A percentile compares a stretch with the other conserved stretches of the same genome.
These are phyloP conservation scores for Russula ochroleuca DNA, from an alignment of 768 basidiomycete genomes.

Conservation along the genomic window DNA sequence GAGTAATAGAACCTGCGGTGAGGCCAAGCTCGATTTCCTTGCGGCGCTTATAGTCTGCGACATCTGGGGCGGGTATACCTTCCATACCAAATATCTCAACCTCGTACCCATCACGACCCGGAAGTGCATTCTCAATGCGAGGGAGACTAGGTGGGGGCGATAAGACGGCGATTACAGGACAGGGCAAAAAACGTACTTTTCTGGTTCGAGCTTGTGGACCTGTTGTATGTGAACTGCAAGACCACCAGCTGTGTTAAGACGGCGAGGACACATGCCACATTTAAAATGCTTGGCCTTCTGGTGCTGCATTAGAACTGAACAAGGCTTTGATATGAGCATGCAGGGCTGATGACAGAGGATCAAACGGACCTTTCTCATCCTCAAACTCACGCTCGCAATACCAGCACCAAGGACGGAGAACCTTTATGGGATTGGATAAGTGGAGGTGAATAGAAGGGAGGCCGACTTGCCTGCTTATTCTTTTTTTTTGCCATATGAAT, in stretches of 20 bases:
- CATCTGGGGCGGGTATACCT: constrained; percentile 89
- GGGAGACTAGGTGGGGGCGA: constrained; percentile 46
- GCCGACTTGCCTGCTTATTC: constrained; percentile 43
- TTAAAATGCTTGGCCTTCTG: constrained; percentile 99
- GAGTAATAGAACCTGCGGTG: constrained; percentile 73
- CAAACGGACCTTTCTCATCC: constrained; percentile 86
- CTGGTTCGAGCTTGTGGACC: constrained; percentile 98
- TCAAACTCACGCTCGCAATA: constrained; percentile 99
- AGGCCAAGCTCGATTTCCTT: constrained; percentile 94
- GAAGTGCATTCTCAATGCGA: constrained; percentile 95
- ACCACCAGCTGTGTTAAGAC: constrained; percentile 96
- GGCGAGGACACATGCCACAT: constrained; percentile 90
- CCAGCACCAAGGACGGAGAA: constrained; percentile 96
- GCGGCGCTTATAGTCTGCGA: constrained; percentile 92
- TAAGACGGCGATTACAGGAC: constrained; percentile 14
- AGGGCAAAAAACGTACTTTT: constrained; percentile 42
- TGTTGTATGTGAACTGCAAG: constrained; percentile 97
- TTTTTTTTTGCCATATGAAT: constrained; percentile 50
- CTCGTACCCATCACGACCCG: constrained; percentile 95
- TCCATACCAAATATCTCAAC: constrained; percentile 99
- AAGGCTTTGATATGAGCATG: not conserved
- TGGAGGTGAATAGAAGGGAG: not conserved
- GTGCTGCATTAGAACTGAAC: constrained; percentile 91
- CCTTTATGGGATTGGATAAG: constrained; percentile 39
- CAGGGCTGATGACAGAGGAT: not conserved